Conservation (phyloP, 2,329 filamentous ascomycete species). For the Fusarium sp. region DNA sequence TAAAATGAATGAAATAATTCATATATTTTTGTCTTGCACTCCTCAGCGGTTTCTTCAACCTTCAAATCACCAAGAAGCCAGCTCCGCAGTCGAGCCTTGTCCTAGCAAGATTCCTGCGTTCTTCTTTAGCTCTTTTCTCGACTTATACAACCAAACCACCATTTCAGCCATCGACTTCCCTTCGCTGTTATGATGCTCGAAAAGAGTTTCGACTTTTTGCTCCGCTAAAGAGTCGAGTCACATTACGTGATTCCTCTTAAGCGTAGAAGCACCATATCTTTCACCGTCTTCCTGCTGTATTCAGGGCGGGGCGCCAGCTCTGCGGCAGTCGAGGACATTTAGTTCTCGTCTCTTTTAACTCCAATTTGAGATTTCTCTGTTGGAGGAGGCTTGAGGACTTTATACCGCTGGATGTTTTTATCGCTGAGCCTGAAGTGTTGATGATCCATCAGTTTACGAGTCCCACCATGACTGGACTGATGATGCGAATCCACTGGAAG, state of each 20-base stretch:
- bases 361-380: too few relatives aligned
- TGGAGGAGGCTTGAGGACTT: not conserved
- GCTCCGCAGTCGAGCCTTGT: conserved; percentile 33
- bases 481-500: conserved; percentile 36
- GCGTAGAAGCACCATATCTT: conserved; percentile 20
- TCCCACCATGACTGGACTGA: conserved; percentile 14
- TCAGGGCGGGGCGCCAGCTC: conserved; percentile 28
- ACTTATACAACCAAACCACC: conserved; percentile 8
- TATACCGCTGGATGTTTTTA: conserved; percentile 26
- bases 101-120: conserved; percentile 23
- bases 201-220: conserved; percentile 12
- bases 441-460: conserved; percentile 27
- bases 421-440: conserved; percentile 35
- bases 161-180: conserved; percentile 2
- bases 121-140: conserved; percentile 5
- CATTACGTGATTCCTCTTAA: not conserved
- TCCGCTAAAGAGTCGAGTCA: conserved; percentile 20
- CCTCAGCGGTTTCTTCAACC: conserved; percentile 23
- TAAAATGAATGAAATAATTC: not conserved
- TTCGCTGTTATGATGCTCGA: conserved; percentile 20
- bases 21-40: not conserved
- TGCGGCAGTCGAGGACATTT: conserved; percentile 23
- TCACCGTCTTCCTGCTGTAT: conserved; percentile 21
- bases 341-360: not conserved
- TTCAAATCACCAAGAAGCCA: conserved; percentile 12